Conservation (phyloP, 2,329 filamentous ascomycete species). For the Cladophialophora bantiana region DNA sequence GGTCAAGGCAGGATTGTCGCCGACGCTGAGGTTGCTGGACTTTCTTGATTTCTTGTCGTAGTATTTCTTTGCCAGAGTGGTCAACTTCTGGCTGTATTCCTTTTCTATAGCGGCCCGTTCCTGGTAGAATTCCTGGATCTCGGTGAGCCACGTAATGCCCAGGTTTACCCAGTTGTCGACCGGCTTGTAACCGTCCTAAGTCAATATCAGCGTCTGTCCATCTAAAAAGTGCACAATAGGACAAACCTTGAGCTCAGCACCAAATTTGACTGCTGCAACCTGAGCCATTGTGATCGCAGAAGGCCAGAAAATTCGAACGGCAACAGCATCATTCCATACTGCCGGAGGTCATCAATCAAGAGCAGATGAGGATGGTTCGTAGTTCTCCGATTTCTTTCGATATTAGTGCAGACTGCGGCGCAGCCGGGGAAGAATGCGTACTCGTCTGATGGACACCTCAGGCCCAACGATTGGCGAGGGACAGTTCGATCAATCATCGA, state of each 20-base stretch:
- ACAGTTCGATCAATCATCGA: conserved; percentile 14
- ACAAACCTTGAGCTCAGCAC: conserved; percentile 87
- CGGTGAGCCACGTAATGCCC: conserved; percentile 93
- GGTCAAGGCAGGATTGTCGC: conserved; percentile 89
- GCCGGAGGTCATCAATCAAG: background rate
- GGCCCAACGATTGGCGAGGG: conserved; percentile 23
- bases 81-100: conserved; percentile 91
- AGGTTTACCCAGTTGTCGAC: conserved; percentile 88
- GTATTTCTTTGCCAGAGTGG: conserved; percentile 89
- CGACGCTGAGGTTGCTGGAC: conserved; percentile 84
- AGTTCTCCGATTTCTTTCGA: conserved; percentile 21
- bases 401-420: conserved; percentile 22
- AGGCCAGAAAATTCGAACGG: conserved; percentile 10
- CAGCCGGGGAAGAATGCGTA: background rate
- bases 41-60: conserved; percentile 96
- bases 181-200: conserved; percentile 92
- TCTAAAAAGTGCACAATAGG: conserved; percentile 36
- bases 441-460: conserved; percentile 13
- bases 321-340: conserved; percentile 27
- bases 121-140: conserved; percentile 96
- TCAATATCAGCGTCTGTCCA: conserved; percentile 30
- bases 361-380: background rate
- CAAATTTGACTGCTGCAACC: conserved; percentile 62
- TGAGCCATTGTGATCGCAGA: conserved; percentile 37
- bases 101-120: conserved; percentile 94